phyloP scores from a whole-genome alignment of 306 rosid genomes.

The Prunus persica region DNA sequence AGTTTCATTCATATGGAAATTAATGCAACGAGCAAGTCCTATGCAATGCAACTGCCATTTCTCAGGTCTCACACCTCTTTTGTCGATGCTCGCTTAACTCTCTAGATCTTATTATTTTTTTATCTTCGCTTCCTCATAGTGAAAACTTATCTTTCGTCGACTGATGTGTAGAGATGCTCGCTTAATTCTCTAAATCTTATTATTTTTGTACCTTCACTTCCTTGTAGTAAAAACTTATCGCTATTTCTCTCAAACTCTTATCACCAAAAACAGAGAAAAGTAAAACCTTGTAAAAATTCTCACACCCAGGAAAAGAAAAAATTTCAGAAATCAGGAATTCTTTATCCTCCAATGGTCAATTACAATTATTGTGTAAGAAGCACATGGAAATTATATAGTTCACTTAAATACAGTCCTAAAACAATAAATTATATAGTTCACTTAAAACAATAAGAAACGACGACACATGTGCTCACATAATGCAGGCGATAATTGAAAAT shows the following conservation, averaged over 20 bases:
- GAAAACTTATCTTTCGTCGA: too few relatives aligned
- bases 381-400: not conserved
- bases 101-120: too few relatives aligned
- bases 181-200: too few relatives aligned
- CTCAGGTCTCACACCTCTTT: too few relatives aligned
- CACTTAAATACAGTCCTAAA: not conserved
- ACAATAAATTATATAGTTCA: not conserved
- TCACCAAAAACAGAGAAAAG: too few relatives aligned
- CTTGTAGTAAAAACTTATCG: too few relatives aligned
- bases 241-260: too few relatives aligned
- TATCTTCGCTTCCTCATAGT: accelerated
- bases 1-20: not conserved
- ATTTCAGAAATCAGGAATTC: not conserved
- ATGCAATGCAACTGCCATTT: not conserved
- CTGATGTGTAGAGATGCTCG: too few relatives aligned
- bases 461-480: not conserved
- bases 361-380: not conserved
- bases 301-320: not conserved
- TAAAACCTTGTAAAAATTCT: not conserved
- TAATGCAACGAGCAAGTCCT: not conserved
- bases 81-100: too few relatives aligned
- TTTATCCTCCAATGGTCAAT: not conserved
- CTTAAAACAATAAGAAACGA: not conserved
- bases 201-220: too few relatives aligned
- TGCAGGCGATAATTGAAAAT: not conserved